These are phyloP conservation scores for Podila verticillata DNA, from an alignment of 192 early-diverging fungal species.

Conservation along the genomic window DNA sequence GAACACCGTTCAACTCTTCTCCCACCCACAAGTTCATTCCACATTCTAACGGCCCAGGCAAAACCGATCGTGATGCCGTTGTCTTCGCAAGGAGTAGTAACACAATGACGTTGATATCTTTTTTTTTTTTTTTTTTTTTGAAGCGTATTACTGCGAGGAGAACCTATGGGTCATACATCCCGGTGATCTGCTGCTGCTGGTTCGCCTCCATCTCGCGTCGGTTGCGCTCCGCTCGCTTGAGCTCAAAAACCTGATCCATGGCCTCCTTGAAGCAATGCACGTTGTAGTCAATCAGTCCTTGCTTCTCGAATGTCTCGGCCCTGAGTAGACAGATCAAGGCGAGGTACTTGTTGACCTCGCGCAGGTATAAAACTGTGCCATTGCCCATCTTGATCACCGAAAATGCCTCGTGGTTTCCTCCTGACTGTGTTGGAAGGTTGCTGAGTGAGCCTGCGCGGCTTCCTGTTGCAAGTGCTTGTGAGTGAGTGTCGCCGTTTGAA, in stretches of 20 bases:
- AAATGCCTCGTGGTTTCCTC: constrained; percentile 63
- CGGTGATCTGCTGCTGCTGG: constrained; percentile 39
- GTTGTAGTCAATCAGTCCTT: constrained; percentile 89
- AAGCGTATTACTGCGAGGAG: not conserved
- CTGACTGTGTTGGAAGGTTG: constrained; percentile 24
- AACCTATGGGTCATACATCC: constrained; percentile 30
- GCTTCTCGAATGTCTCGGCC: constrained; percentile 85
- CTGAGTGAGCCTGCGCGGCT: constrained; percentile 35
- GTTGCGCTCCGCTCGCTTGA: constrained; percentile 52
- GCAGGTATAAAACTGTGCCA: constrained; percentile 81
- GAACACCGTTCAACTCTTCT: too few relatives aligned
- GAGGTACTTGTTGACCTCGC: constrained; percentile 81
- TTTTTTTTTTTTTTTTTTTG: not conserved
- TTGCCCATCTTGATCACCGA: constrained; percentile 81
- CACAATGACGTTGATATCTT: not conserved
- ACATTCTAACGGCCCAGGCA: too few relatives aligned
- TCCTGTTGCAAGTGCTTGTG: constrained; percentile 23
- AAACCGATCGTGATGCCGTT: too few relatives aligned
- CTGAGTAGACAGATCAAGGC: constrained; percentile 81
- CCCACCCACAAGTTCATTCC: too few relatives aligned
- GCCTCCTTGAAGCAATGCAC: constrained; percentile 85
- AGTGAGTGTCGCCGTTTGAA: constrained; percentile 20
- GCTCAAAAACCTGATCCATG: constrained; percentile 81
- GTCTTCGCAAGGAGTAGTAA: not conserved
- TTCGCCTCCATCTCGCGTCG: constrained; percentile 44